These are phyloP conservation scores for Pythium sukuiense DNA, from an alignment of 352 stramenopile species.

Conservation along the genomic window DNA sequence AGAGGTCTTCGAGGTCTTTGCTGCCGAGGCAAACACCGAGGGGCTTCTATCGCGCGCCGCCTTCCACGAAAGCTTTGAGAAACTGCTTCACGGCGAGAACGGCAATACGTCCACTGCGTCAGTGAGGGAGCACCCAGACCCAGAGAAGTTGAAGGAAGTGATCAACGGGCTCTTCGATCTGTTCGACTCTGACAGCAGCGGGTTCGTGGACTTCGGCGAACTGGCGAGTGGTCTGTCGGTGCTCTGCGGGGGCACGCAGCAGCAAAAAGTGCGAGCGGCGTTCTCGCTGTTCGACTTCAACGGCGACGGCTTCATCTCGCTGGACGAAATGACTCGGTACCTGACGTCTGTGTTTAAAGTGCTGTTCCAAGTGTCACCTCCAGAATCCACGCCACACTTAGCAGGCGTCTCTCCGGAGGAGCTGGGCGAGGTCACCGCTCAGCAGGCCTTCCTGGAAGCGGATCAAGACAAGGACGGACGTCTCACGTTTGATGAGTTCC, in stretches of 20 bases:
- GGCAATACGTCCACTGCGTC: slow-evolving; percentile 6
- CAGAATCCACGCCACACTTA: slow-evolving; percentile 34
- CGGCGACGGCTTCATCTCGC: slow-evolving; percentile 84
- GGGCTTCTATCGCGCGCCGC: slow-evolving; percentile 68
- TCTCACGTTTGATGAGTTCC: slow-evolving; percentile 84
- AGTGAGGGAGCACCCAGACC: slow-evolving; percentile 24
- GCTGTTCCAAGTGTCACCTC: slow-evolving; percentile 65
- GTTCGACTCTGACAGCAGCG: slow-evolving; percentile 77
- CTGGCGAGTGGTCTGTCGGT: slow-evolving; percentile 81
- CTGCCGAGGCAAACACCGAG: slow-evolving; percentile 67
- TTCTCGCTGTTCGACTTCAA: slow-evolving; percentile 90
- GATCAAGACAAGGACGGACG: slow-evolving; percentile 71
- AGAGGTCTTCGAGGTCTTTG: slow-evolving; percentile 89
- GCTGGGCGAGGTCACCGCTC: slow-evolving; percentile 72
- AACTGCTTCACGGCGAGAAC: slow-evolving; percentile 47
- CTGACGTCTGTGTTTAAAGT: slow-evolving; percentile 87
- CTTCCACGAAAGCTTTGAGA: slow-evolving; percentile 79
- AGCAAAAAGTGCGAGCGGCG: slow-evolving; percentile 83
- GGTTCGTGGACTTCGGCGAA: slow-evolving; percentile 81
- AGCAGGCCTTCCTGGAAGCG: slow-evolving; percentile 75
- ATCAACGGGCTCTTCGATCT: slow-evolving; percentile 77
- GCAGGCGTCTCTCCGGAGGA: slow-evolving; percentile 73
- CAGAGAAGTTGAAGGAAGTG: slow-evolving; percentile 53
- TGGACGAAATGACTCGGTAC: slow-evolving; percentile 87
- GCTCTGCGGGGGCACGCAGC: slow-evolving; percentile 79